phyloP scores from a whole-genome alignment of 2,329 filamentous ascomycete genomes.

The Venturia effusa region DNA sequence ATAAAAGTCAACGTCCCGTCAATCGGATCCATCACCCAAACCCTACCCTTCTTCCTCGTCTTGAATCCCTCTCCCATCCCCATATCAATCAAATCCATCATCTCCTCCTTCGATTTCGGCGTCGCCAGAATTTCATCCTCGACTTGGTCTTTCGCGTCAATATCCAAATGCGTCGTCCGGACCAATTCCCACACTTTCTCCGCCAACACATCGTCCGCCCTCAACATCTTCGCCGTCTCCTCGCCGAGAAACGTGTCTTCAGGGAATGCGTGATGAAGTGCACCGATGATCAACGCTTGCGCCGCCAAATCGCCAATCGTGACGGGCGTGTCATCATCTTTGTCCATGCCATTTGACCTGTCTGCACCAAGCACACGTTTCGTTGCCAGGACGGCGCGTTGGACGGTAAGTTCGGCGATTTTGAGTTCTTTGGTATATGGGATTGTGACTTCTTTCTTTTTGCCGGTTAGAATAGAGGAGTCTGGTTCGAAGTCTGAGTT shows the following conservation, averaged over 20 bases:
- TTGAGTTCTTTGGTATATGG: conserved; percentile 18
- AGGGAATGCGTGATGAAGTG: conserved; percentile 86
- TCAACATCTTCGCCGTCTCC: conserved; percentile 77
- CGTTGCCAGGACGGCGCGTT: conserved; percentile 46
- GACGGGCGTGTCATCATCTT: conserved; percentile 91
- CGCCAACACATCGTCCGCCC: conserved; percentile 57
- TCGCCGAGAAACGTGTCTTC: conserved; percentile 86
- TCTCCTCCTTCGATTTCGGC: conserved; percentile 40
- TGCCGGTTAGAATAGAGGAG: not conserved
- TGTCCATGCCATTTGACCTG: conserved; percentile 40
- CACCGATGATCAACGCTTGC: conserved; percentile 88
- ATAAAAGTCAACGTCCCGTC: conserved; percentile 55
- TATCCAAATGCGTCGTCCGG: conserved; percentile 24
- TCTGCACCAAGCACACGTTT: conserved; percentile 35
- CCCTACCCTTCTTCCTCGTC: conserved; percentile 30
- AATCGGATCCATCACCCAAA: conserved; percentile 55
- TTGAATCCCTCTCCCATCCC: conserved; percentile 36
- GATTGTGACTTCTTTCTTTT: not conserved
- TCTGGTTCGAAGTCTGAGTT: not conserved
- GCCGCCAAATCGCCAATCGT: conserved; percentile 91
- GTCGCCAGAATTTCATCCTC: conserved; percentile 21
- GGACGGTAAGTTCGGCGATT: conserved; percentile 33
- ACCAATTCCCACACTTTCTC: conserved; percentile 60
- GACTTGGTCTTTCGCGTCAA: conserved; percentile 19
- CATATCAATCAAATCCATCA: conserved; percentile 51